Evolutionary conservation across 352 stramenopile genomes (phyloP).

Genomic region (Phytophthora sojae): DNA sequence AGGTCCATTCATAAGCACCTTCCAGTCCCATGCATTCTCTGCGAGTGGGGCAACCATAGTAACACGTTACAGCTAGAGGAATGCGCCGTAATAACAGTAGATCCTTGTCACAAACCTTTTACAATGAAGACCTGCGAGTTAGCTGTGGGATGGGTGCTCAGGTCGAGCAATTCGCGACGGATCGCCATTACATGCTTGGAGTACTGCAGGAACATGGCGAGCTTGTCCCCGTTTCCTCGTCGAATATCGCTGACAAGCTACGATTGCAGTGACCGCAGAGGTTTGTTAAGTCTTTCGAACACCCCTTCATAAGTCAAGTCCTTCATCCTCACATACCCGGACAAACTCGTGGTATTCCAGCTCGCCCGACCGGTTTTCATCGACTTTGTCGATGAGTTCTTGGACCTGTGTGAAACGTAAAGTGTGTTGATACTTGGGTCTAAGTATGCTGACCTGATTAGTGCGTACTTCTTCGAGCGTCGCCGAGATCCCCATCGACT

Average conservation of each 20-base stretch:
- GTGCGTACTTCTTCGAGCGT: constrained; percentile 51
- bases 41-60: not conserved
- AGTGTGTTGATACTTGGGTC: not conserved
- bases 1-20: constrained; percentile 41
- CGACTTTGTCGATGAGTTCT: constrained; percentile 72
- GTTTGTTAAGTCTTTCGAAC: not conserved
- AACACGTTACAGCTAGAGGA: too few relatives aligned
- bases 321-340: constrained; percentile 36
- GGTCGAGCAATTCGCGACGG: constrained; percentile 50
- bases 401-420: constrained; percentile 43
- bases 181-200: constrained; percentile 68
- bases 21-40: constrained; percentile 71
- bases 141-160: constrained; percentile 40
- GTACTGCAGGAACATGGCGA: constrained; percentile 69
- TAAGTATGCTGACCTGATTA: not conserved
- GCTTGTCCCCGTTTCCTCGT: constrained; percentile 63
- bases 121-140: constrained; percentile 38
- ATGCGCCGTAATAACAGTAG: too few relatives aligned
- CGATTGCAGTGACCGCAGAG: not conserved
- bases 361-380: constrained; percentile 74
- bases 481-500: constrained; percentile 65
- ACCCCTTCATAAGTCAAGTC: not conserved
- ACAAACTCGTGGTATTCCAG: constrained; percentile 79
- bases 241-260: constrained; percentile 76
- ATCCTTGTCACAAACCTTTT: constrained; percentile 42